These are phyloP conservation scores for Nelumbo lutea DNA, from an alignment of 164 flowering plant species.

Conservation along the genomic window DNA sequence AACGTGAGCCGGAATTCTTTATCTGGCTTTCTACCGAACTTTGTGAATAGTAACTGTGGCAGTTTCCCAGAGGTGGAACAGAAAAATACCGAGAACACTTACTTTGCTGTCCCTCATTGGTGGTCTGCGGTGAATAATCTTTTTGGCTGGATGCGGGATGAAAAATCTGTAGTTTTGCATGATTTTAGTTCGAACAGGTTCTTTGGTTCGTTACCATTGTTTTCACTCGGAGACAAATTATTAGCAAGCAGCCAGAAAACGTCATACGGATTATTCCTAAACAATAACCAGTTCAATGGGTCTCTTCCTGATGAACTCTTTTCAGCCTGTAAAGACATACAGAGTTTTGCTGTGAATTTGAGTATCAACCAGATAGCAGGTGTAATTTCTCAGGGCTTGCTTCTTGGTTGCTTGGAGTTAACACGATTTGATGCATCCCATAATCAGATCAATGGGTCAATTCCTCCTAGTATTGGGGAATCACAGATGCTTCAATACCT, in stretches of 20 bases:
- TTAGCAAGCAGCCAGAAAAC: constrained; percentile 6
- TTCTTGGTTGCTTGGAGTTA: constrained; percentile 37
- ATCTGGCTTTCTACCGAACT: constrained; percentile 41
- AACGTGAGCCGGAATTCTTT: constrained; percentile 53
- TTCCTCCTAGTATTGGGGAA: constrained; percentile 33
- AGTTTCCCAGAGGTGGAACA: constrained; percentile 11
- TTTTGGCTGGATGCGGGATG: constrained; percentile 1
- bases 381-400: constrained; percentile 19
- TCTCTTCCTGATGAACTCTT: constrained; percentile 35
- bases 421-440: constrained; percentile 49
- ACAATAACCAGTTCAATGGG: constrained; percentile 51
- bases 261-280: constrained; percentile 41
- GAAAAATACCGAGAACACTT: constrained; percentile 21
- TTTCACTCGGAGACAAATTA: constrained; percentile 35
- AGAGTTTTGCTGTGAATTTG: constrained; percentile 43
- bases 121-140: constrained; percentile 18
- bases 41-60: constrained; percentile 31
- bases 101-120: constrained; percentile 10
- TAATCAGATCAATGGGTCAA: constrained; percentile 46
- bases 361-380: constrained; percentile 47
- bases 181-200: constrained; percentile 67
- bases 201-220: constrained; percentile 37
- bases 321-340: constrained; percentile 31
- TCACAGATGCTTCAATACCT: constrained; percentile 39
- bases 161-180: constrained; percentile 29